phyloP scores from a whole-genome alignment of 2,329 filamentous ascomycete species.

The Stromatinia cepivora region DNA sequence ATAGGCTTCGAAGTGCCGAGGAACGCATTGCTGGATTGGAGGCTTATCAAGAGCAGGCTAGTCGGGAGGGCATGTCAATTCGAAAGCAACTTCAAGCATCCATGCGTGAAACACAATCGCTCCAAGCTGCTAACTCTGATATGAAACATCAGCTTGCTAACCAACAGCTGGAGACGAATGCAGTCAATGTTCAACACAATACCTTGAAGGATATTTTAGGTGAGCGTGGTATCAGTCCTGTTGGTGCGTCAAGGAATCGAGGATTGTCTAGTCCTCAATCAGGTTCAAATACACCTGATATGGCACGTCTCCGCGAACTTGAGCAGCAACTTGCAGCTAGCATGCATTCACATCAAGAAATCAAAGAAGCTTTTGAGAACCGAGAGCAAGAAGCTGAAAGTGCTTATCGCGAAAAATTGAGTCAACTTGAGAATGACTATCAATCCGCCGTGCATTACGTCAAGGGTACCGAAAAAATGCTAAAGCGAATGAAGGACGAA shows the following conservation, averaged over 20 bases:
- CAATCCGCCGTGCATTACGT: conserved; percentile 98
- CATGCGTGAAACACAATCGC: conserved; percentile 78
- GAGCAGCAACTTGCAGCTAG: conserved; percentile 83
- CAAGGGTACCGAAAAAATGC: conserved; percentile 98
- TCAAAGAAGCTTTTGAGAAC: conserved; percentile 72
- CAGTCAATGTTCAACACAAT: conserved; percentile 85
- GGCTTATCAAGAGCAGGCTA: conserved; percentile 95
- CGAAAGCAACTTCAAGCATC: conserved; percentile 85
- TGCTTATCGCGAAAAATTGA: conserved; percentile 87
- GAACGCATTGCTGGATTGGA: conserved; percentile 96
- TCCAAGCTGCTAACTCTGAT: conserved; percentile 78
- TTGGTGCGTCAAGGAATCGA: conserved; percentile 65
- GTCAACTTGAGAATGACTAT: conserved; percentile 94
- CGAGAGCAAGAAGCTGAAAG: conserved; percentile 86
- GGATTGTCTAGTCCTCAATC: conserved; percentile 72
- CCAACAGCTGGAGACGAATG: conserved; percentile 92
- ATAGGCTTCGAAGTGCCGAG: conserved; percentile 88
- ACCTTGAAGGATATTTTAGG: conserved; percentile 89
- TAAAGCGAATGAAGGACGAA: conserved; percentile 97
- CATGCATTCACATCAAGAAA: conserved; percentile 79
- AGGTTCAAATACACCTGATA: conserved; percentile 75
- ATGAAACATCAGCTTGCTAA: conserved; percentile 79
- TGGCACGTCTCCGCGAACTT: conserved; percentile 75
- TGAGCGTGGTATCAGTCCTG: conserved; percentile 83
- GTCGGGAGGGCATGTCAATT: conserved; percentile 85